Evolutionary conservation across 2,329 filamentous ascomycete genomes (phyloP).

Genomic region (Chaetoscypha palmicola): DNA sequence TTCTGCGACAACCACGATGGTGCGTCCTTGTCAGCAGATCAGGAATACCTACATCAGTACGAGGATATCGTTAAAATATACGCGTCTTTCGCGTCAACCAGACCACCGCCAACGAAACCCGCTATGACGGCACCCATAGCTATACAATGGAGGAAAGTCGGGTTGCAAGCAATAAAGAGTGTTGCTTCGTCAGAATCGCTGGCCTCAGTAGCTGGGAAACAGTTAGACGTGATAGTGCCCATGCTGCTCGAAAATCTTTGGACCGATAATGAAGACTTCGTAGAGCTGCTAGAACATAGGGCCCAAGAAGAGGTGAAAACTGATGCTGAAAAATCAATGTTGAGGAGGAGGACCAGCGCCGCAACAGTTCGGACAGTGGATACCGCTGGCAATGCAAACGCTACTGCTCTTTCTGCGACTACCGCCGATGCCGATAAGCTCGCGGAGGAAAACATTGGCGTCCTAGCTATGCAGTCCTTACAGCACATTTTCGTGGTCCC

Average conservation of each 20-base stretch:
- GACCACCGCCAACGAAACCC: conserved; percentile 42
- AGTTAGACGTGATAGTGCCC: conserved; percentile 73
- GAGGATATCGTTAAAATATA: conserved; percentile 75
- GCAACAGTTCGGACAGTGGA: conserved; percentile 70
- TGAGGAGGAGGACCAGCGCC: conserved; percentile 67
- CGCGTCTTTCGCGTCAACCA: conserved; percentile 68
- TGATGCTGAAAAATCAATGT: conserved; percentile 51
- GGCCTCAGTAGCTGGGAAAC: conserved; percentile 65
- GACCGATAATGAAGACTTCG: conserved; percentile 62
- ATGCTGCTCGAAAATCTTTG: conserved; percentile 83
- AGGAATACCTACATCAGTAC: conserved; percentile 75
- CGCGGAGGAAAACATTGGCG: conserved; percentile 80
- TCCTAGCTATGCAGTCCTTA: conserved; percentile 78
- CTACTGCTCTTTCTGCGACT: conserved; percentile 67
- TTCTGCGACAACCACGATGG: conserved; percentile 88
- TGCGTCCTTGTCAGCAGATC: conserved; percentile 77
- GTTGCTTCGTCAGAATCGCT: conserved; percentile 75
- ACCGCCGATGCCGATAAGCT: conserved; percentile 82
- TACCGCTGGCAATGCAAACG: conserved; percentile 55
- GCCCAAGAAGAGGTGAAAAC: conserved; percentile 61
- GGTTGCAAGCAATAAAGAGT: conserved; percentile 71
- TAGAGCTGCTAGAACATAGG: conserved; percentile 61
- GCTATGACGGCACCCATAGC: conserved; percentile 63
- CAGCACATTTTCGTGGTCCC: conserved; percentile 79
- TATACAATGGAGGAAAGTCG: conserved; percentile 69